phyloP scores from a whole-genome alignment of 2,329 filamentous ascomycete species.

The Clonostachys chloroleuca region DNA sequence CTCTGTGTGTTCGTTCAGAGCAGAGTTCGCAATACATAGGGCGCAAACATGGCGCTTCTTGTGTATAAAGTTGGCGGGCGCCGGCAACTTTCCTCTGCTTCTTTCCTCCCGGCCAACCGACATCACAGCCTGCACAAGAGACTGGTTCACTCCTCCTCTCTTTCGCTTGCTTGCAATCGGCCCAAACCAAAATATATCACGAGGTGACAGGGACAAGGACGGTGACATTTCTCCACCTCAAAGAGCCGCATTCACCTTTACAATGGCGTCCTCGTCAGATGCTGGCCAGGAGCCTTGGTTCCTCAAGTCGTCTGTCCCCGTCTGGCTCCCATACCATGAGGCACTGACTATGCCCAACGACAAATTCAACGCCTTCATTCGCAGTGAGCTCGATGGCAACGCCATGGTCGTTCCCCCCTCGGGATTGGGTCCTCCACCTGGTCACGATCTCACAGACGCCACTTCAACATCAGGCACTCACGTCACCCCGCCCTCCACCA shows the following conservation, averaged over 20 bases:
- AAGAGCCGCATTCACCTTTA: neutral
- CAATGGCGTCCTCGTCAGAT: neutral
- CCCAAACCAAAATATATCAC: neutral
- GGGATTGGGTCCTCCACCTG: no score
- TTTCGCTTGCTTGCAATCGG: neutral
- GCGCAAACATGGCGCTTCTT: no score
- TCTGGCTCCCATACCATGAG: slow-evolving; percentile 28
- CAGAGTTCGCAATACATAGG: no score
- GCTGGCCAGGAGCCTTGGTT: slow-evolving; percentile 26
- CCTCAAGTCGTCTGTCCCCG: slow-evolving; percentile 28
- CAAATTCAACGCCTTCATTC: slow-evolving; percentile 26
- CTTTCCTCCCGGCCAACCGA: no score
- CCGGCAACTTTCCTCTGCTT: no score
- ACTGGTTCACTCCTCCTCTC: no score
- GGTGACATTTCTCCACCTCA: no score
- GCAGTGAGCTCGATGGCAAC: slow-evolving; percentile 11
- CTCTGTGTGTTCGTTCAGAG: no score
- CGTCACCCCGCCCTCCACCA: slow-evolving; percentile 13
- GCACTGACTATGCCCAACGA: slow-evolving; percentile 20
- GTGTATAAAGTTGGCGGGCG: no score
- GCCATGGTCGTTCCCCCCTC: no score
- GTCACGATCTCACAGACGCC: slow-evolving; percentile 1
- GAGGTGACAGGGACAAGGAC: no score
- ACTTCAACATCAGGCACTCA: slow-evolving; percentile 17
- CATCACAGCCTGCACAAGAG: no score